phyloP scores from a whole-genome alignment of 2,329 filamentous ascomycete genomes.

The Fusarium redolens region DNA sequence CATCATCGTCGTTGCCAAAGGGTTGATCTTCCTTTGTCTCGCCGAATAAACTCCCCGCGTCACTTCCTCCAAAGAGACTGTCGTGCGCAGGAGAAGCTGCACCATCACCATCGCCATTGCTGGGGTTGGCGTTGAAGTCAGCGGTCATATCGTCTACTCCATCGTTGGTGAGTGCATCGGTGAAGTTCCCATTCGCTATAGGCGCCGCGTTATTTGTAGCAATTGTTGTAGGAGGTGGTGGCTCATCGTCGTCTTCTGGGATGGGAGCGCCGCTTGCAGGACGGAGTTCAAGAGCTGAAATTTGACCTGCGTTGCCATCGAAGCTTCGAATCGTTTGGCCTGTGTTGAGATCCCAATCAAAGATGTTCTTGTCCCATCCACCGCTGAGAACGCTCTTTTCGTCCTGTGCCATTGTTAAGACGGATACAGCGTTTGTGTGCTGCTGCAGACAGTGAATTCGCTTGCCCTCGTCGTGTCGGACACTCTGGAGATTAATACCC shows the following conservation, averaged over 20 bases:
- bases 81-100: constrained; percentile 75
- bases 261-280: constrained; percentile 81
- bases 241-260: constrained; percentile 76
- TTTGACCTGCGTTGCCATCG: constrained; percentile 81
- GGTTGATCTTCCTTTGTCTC: constrained; percentile 71
- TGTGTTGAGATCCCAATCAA: constrained; percentile 95
- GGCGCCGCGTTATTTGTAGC: constrained; percentile 78
- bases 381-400: constrained; percentile 90
- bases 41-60: constrained; percentile 87
- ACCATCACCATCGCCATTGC: constrained; percentile 59
- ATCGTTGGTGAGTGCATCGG: constrained; percentile 40
- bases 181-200: constrained; percentile 61
- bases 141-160: constrained; percentile 30
- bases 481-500: constrained; percentile 91
- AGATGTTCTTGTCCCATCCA: constrained; percentile 94
- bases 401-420: constrained; percentile 82
- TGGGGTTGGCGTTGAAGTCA: constrained; percentile 40
- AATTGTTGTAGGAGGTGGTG: constrained; percentile 73
- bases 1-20: constrained; percentile 86
- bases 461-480: constrained; percentile 94
- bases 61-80: constrained; percentile 85
- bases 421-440: constrained; percentile 92
- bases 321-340: constrained; percentile 82
- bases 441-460: constrained; percentile 83
- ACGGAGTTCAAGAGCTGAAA: constrained; percentile 87